phyloP scores from a whole-genome alignment of 306 rosid species.

The Rosa multiflora region DNA sequence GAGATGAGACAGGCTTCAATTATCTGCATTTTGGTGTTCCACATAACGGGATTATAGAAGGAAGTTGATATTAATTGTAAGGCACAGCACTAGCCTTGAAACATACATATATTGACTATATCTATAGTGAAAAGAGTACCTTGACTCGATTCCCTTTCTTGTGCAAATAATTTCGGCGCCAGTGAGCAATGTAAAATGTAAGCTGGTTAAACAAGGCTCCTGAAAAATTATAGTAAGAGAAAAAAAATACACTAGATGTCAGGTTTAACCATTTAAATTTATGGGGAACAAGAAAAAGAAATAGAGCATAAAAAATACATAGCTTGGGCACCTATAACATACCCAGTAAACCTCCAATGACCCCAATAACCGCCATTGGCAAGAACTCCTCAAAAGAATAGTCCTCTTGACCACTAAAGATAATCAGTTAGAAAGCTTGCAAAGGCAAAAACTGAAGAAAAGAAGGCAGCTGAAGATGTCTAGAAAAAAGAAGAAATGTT shows the following conservation, averaged over 20 bases:
- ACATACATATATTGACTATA: slow-evolving; percentile 7
- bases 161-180: slow-evolving; percentile 93
- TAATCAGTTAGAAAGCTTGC: slow-evolving; percentile 37
- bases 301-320: background rate
- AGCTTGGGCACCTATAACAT: slow-evolving; percentile 2
- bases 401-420: slow-evolving; percentile 94
- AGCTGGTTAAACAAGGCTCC: slow-evolving; percentile 96
- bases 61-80: slow-evolving; percentile 5
- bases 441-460: slow-evolving; percentile 18
- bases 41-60: background rate
- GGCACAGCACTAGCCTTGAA: slow-evolving; percentile 12
- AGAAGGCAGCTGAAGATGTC: slow-evolving; percentile 1
- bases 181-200: slow-evolving; percentile 65
- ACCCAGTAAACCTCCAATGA: slow-evolving; percentile 94
- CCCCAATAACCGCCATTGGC: slow-evolving; percentile 96
- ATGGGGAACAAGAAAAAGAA: background rate
- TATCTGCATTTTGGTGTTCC: slow-evolving; percentile 49
- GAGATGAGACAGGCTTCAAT: slow-evolving; percentile 91
- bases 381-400: slow-evolving; percentile 87
- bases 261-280: background rate
- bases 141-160: slow-evolving; percentile 89
- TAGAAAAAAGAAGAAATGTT: slow-evolving; percentile 15
- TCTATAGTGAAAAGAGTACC: slow-evolving; percentile 37
- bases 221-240: slow-evolving; percentile 27
- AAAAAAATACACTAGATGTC: background rate